Evolutionary conservation across 2,329 filamentous ascomycete species (phyloP).

Genomic region (Alternaria sp.): DNA sequence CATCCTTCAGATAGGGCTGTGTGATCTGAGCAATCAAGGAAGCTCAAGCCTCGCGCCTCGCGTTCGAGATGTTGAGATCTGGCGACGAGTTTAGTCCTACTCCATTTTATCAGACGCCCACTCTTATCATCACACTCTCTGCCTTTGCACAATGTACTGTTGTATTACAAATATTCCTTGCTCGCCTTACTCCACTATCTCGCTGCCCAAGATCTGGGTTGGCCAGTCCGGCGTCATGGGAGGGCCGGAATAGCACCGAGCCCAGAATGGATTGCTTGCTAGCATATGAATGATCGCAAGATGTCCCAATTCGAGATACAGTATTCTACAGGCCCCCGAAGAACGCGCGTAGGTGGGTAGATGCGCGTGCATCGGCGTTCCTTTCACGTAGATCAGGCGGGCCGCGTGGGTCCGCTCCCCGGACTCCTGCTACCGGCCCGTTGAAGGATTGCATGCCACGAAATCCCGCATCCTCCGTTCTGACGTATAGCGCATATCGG

Average conservation of each 20-base stretch:
- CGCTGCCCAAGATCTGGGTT: not conserved
- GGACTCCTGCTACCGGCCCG: not conserved
- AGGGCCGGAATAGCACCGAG: not conserved
- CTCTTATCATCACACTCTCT: not conserved
- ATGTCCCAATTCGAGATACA: not conserved
- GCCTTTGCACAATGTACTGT: not conserved
- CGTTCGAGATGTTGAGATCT: too few relatives aligned
- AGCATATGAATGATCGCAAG: not conserved
- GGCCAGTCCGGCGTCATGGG: not conserved
- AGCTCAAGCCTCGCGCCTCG: not conserved
- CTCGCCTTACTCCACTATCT: not conserved
- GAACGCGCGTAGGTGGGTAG: not conserved
- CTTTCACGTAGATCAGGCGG: not conserved
- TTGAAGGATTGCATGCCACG: not conserved
- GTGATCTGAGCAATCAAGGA: not conserved
- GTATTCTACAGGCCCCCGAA: not conserved
- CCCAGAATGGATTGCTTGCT: not conserved
- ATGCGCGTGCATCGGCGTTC: not conserved
- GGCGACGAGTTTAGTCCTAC: too few relatives aligned
- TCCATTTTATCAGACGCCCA: too few relatives aligned
- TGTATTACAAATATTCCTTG: not conserved
- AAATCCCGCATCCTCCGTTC: not conserved
- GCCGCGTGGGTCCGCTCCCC: not conserved
- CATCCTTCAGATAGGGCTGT: not conserved
- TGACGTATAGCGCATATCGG: not conserved